Evolutionary conservation across 495 filamentous ascomycete species (phyloP).

Genomic region (Lineolata rhizophorae): DNA sequence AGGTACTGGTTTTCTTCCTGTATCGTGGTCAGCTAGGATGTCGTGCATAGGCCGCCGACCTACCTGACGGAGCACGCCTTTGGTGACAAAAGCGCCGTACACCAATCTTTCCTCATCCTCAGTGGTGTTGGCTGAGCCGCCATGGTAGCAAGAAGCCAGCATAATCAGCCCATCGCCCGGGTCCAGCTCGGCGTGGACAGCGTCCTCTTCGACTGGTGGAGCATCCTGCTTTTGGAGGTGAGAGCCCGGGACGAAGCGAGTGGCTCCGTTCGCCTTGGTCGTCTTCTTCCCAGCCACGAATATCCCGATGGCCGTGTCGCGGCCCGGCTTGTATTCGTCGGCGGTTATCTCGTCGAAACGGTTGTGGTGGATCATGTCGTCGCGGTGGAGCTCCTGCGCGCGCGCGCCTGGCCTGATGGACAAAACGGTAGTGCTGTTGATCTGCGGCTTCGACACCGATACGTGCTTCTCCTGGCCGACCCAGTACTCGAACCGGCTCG

Average conservation of each 20-base stretch:
- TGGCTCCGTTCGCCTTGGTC: constrained; percentile 22
- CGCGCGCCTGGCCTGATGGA: constrained; percentile 14
- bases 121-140: constrained; percentile 5
- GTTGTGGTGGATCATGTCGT: constrained; percentile 15
- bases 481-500: constrained; percentile 7
- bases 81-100: constrained; percentile 1
- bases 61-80: constrained; percentile 1
- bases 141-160: constrained; percentile 6
- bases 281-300: constrained; percentile 18
- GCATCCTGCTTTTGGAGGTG: constrained; percentile 15
- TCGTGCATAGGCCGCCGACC: not conserved
- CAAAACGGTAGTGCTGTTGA: constrained; percentile 13
- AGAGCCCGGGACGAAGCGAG: constrained; percentile 21
- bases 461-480: constrained; percentile 3
- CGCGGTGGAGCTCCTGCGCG: constrained; percentile 18
- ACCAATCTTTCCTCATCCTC: constrained; percentile 4
- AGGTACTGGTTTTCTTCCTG: constrained; percentile 6
- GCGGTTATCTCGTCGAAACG: not conserved
- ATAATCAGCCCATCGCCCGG: constrained; percentile 7
- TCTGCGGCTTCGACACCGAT: constrained; percentile 8
- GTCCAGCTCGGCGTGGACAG: constrained; percentile 4
- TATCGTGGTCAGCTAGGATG: constrained; percentile 4
- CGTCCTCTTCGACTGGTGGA: constrained; percentile 5
- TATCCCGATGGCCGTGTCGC: constrained; percentile 14
- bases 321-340: constrained; percentile 6